Base-by-base conservation (phyloP, 2,329 filamentous ascomycete species). In the Neospermospora avenae region DNA sequence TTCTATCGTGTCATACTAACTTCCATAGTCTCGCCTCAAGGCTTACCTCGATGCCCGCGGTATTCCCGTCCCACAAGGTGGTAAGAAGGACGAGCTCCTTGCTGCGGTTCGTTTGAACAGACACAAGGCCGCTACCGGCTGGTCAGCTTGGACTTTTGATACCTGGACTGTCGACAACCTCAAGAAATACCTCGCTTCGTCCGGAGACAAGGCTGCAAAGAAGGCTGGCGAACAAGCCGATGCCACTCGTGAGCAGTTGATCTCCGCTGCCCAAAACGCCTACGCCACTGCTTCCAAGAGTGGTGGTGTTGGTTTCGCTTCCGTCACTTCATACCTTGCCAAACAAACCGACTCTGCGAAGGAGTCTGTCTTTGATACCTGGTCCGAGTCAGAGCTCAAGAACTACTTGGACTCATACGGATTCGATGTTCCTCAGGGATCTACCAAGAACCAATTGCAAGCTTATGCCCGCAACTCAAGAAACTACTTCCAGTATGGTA, bases 331-430 rank as follows among this genome's bases (percentile, higher is more conserved):
- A 57, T 90, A 89, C 68, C 78, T 93, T 2, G 77, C 86, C 10
- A 77, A 84, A 61, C 84, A 85, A 28, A 90, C 89, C 4, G 81
- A 82, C 59, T 72, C 82, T 10, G 87, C 80, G 51, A 91, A 90
- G 77, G 78, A 84, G 51, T 79, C 75, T 24, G 78, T 83, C 1
- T 93, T 93, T 65, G 85, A 91, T 55, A 84, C 83, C 0, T 93
- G 90, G 90, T 88, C 80, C 24, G 77, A 81, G 53, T 81, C 79
- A 42, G 68, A 93, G 25, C 78, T 95, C 63, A 93, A 93, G 79
- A 77, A 83, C 1, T 93, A 93, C 70, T 82, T 93, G 6, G 90
- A 93, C 71, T 88, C 85, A 63, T 93, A 91, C 65, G 90, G 90
- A 39, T 77, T 93, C 42, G 60, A 65, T 2, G 69, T 69, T 41